Base-by-base conservation (phyloP, 257 asterid genomes). In the Nicotiana sylvestris region DNA sequence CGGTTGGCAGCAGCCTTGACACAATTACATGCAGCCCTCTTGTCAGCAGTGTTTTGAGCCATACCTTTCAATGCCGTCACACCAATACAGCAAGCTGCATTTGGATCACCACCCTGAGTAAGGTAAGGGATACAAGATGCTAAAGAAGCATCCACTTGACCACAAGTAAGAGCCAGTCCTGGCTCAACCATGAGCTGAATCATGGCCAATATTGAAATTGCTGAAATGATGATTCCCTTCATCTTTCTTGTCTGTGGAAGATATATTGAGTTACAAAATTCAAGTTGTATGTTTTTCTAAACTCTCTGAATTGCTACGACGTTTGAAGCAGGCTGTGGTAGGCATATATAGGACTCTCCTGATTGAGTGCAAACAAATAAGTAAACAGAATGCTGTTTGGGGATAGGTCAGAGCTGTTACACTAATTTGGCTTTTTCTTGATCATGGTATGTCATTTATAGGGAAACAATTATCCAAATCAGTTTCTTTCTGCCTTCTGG, bases 1-100 rank as follows among this genome's bases (percentile, higher is more conserved):
- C 72, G 81, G 35, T 12, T 69, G 0, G 92, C 93, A 0, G 88
- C 92, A 2, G 83, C 85, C 83, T 87, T 86, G 11, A 87, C 85
- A 33, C 92, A 90, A 27, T 55, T 18, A n/a, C 92, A 90, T 1
- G 85, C 60, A 0, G 83, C 83, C 81, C 83, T 82, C 79, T 85
- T 88, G 62, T 85, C 91, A 0, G 82, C 82, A 0, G 85, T 16
- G 30, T 84, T 70, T 55, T 65, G 61, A 10, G 85, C 81, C 62
- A 84, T 76, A 0, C 29, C 87, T 21, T 82, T 82, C 9, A 88
- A 81, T 9, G 87, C 37, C 5, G 30, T 82, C 6, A 89, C 90
- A 1, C 84, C 81, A 13, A 4, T 21, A 33, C 92, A 89, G 57
- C 91, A 88, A 3, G 66, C 56, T 9, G 39, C 39, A 0, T 82